Conservation (phyloP, 495 filamentous ascomycete species). For the Penicillium angulare region DNA sequence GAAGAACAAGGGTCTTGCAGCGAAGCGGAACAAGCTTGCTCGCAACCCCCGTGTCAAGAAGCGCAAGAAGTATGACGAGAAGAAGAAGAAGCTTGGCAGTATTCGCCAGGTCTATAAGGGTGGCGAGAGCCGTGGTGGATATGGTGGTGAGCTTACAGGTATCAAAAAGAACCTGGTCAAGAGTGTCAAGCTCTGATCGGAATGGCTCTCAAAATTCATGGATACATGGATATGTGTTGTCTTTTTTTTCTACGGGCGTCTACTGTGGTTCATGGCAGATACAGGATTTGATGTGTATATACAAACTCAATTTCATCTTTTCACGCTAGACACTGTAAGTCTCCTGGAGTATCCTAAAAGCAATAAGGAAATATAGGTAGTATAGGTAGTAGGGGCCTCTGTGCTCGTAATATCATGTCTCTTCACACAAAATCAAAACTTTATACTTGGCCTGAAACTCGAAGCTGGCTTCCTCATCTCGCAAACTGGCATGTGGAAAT, state of each 20-base stretch:
- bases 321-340: neutral
- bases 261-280: constrained; percentile 25
- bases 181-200: constrained; percentile 76
- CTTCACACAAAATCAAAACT: too few species aligned
- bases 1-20: constrained; percentile 95
- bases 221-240: constrained; percentile 27
- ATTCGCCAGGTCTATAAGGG: constrained; percentile 82
- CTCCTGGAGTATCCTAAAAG: too few species aligned
- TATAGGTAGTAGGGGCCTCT: too few species aligned
- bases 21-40: constrained; percentile 85
- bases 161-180: constrained; percentile 92
- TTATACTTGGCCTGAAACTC: too few species aligned
- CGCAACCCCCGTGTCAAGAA: constrained; percentile 98
- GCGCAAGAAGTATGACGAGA: constrained; percentile 86
- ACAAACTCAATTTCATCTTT: constrained; percentile 9
- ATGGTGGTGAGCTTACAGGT: constrained; percentile 90
- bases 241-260: constrained; percentile 27
- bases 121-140: constrained; percentile 82
- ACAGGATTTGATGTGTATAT: constrained; percentile 32
- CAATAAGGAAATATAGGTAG: too few species aligned
- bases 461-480: too few species aligned
- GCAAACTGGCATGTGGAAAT: too few species aligned
- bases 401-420: too few species aligned
- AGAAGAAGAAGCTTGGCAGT: constrained; percentile 90
- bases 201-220: constrained; percentile 12